These are phyloP conservation scores for Volvox reticuliferus DNA, from an alignment of 139 green algal species.

Conservation along the genomic window DNA sequence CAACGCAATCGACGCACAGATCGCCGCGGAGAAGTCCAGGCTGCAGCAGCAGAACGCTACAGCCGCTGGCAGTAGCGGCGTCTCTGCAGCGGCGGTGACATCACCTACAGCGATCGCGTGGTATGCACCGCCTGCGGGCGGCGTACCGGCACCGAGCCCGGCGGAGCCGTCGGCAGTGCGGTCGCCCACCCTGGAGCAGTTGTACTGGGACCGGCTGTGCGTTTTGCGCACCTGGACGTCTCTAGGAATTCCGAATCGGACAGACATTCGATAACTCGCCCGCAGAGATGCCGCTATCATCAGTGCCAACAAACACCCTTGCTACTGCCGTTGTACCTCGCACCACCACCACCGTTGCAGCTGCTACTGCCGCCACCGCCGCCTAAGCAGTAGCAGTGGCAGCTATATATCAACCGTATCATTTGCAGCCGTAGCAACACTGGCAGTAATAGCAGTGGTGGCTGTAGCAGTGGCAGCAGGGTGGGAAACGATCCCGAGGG, in stretches of 20 bases:
- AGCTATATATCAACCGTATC: no score
- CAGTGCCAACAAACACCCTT: no score
- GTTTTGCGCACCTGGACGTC: conserved; percentile 35
- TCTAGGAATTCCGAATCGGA: conserved; percentile 40
- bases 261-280: conserved; percentile 22
- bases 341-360: no score
- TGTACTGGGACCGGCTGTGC: conserved; percentile 42
- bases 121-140: conserved; percentile 23
- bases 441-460: no score
- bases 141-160: conserved; percentile 15
- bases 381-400: no score
- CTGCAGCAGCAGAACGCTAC: background rate
- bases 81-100: background rate
- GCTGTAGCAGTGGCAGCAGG: no score
- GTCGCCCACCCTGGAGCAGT: background rate
- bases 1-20: background rate
- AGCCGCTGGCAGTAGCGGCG: background rate
- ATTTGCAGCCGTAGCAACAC: no score
- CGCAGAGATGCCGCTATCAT: no score
- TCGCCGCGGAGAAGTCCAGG: background rate
- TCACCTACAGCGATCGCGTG: background rate
- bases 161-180: background rate
- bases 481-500: no score
- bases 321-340: no score
- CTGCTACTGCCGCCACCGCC: no score